Conservation (phyloP, 257 asterid species). For the Fraxinus excelsior region DNA sequence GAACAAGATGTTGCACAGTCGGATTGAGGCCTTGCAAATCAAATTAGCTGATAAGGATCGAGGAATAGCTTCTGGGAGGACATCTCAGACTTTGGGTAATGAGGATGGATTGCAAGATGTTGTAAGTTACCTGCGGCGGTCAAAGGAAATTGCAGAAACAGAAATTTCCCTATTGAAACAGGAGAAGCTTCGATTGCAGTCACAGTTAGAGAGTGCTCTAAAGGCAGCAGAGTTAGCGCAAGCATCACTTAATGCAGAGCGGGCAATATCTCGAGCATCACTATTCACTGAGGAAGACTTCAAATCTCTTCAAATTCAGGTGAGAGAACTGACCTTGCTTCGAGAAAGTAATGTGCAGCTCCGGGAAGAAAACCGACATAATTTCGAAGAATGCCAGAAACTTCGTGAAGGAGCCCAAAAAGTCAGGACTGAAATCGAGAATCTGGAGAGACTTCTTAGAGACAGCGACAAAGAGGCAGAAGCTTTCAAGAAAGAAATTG, state of each 20-base stretch:
- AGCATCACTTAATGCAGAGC: slow-evolving; percentile 60
- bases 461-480: slow-evolving; percentile 61
- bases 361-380: slow-evolving; percentile 85
- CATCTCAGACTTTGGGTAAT: slow-evolving; percentile 42
- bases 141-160: slow-evolving; percentile 91
- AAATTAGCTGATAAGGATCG: slow-evolving; percentile 81
- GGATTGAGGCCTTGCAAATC: slow-evolving; percentile 86
- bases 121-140: slow-evolving; percentile 82
- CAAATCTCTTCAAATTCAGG: slow-evolving; percentile 74
- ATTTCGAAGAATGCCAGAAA: slow-evolving; percentile 90
- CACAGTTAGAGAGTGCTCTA: slow-evolving; percentile 78
- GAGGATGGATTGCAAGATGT: slow-evolving; percentile 80
- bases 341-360: slow-evolving; percentile 94
- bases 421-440: slow-evolving; percentile 56
- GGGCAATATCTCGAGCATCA: slow-evolving; percentile 59
- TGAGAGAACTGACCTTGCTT: slow-evolving; percentile 81
- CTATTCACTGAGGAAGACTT: slow-evolving; percentile 74
- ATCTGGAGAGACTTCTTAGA: slow-evolving; percentile 51
- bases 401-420: slow-evolving; percentile 69
- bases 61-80: slow-evolving; percentile 60
- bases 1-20: slow-evolving; percentile 81
- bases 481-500: slow-evolving; percentile 59
- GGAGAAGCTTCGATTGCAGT: slow-evolving; percentile 80
- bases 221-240: slow-evolving; percentile 82
- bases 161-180: slow-evolving; percentile 85